Conservation (phyloP, 2,329 filamentous ascomycete species). For the Pyrenochaeta sp. region DNA sequence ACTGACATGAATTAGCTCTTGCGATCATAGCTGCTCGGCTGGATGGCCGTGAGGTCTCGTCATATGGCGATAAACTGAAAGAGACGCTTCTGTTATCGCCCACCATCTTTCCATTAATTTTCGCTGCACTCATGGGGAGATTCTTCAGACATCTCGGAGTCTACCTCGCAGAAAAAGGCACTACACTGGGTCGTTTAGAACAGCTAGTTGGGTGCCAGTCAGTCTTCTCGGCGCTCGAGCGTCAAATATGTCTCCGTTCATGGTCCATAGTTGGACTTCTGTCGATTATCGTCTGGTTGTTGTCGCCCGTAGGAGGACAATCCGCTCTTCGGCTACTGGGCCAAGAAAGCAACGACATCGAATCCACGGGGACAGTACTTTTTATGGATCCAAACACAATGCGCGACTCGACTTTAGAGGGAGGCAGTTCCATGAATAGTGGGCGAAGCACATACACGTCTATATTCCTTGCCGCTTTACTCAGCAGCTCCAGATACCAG, state of each 20-base stretch:
- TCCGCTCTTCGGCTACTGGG: constrained; percentile 35
- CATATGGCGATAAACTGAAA: constrained; percentile 20
- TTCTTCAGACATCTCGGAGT: constrained; percentile 35
- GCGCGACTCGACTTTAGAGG: constrained; percentile 13
- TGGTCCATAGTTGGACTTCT: constrained; percentile 33
- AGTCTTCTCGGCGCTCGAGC: constrained; percentile 40
- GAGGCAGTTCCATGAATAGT: constrained; percentile 17
- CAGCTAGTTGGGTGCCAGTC: constrained; percentile 39
- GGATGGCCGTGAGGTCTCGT: constrained; percentile 21
- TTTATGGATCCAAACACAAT: constrained; percentile 28
- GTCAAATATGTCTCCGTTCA: constrained; percentile 32
- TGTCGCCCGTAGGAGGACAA: constrained; percentile 41
- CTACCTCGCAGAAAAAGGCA: constrained; percentile 36
- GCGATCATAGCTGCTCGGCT: constrained; percentile 31
- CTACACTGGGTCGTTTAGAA: constrained; percentile 38
- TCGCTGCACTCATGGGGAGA: constrained; percentile 39
- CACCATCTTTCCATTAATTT: constrained; percentile 39
- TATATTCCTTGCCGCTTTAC: constrained; percentile 30
- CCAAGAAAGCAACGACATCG: constrained; percentile 17
- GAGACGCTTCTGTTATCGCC: constrained; percentile 32
- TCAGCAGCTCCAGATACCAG: constrained; percentile 33
- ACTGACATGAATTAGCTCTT: constrained; percentile 27
- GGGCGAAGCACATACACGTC: constrained; percentile 28
- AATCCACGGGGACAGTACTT: constrained; percentile 16
- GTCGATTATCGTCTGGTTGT: constrained; percentile 33